phyloP scores from a whole-genome alignment of 129 eudicot genomes.

The Pseudognaphalium luteoalbum region DNA sequence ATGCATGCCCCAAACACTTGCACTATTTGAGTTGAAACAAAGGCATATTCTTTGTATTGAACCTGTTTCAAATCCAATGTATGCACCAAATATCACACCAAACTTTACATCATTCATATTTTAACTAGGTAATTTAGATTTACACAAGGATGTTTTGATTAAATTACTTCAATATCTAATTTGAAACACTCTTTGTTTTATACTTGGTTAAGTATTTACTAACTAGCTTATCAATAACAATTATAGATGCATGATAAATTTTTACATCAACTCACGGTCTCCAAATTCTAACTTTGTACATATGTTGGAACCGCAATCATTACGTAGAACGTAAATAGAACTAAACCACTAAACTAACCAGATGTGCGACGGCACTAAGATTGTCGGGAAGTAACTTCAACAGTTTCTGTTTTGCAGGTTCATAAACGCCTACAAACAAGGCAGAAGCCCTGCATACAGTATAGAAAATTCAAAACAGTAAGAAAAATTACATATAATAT shows the following conservation, averaged over 20 bases:
- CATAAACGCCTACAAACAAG: conserved; percentile 85
- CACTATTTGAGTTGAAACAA: neutral
- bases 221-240: too few relatives aligned
- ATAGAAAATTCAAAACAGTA: neutral
- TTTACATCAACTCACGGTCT: neutral
- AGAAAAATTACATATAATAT: neutral
- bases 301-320: neutral
- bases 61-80: too few relatives aligned
- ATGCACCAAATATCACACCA: too few relatives aligned
- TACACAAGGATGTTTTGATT: too few relatives aligned
- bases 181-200: too few relatives aligned
- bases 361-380: conserved; percentile 89
- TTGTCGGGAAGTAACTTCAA: conserved; percentile 77
- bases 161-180: too few relatives aligned
- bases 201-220: too few relatives aligned
- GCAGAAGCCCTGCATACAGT: conserved; percentile 79
- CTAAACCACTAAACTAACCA: conserved; percentile 66
- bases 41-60: neutral
- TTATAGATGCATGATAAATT: too few relatives aligned
- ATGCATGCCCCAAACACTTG: too few relatives aligned
- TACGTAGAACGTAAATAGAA: conserved; percentile 11
- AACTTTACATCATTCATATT: too few relatives aligned
- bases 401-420: conserved; percentile 87
- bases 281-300: conserved; percentile 12
- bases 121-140: too few relatives aligned